A percentile compares a stretch with the other conserved stretches of the same genome.
phyloP scores from a whole-genome alignment of 768 basidiomycete genomes.

The Paxillus ammoniavirescens region DNA sequence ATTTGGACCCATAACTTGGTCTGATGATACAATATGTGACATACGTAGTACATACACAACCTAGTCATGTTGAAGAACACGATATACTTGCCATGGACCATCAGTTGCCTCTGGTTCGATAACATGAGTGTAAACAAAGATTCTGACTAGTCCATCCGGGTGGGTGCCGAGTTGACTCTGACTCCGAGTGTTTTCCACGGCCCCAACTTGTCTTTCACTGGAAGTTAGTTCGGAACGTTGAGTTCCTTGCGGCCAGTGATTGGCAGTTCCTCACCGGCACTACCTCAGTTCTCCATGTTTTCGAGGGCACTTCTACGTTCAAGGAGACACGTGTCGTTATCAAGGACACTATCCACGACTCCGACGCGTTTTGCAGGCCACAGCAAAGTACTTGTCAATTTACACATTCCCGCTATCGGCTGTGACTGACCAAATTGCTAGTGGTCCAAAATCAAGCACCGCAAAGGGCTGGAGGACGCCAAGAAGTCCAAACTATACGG shows the following conservation, averaged over 20 bases:
- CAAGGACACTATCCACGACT: slow-evolving; percentile 28
- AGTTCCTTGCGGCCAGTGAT: neutral
- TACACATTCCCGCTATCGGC: neutral
- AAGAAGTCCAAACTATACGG: slow-evolving; percentile 59
- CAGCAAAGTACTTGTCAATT: slow-evolving; percentile 33
- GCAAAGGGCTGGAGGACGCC: slow-evolving; percentile 62
- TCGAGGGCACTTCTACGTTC: slow-evolving; percentile 1
- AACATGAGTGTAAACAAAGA: no score
- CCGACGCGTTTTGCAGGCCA: slow-evolving; percentile 34
- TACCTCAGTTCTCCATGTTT: slow-evolving; percentile 6
- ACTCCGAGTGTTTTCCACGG: slow-evolving; percentile 2
- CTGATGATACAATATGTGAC: neutral
- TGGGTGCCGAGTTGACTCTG: no score
- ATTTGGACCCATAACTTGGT: neutral
- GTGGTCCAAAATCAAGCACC: slow-evolving; percentile 80
- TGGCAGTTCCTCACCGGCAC: neutral
- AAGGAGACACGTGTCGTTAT: neutral
- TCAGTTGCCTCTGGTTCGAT: no score
- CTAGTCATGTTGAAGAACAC: neutral
- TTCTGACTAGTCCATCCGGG: no score
- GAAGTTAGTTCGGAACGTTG: no score
- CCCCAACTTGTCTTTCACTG: neutral
- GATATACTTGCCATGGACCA: neutral
- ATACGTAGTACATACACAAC: neutral
- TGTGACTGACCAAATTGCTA: slow-evolving; percentile 23